Percentiles rank a stretch among this genome's conserved stretches.
These are phyloP conservation scores for Mimosa bimucronata DNA, from an alignment of 306 rosid species.

Conservation along the genomic window DNA sequence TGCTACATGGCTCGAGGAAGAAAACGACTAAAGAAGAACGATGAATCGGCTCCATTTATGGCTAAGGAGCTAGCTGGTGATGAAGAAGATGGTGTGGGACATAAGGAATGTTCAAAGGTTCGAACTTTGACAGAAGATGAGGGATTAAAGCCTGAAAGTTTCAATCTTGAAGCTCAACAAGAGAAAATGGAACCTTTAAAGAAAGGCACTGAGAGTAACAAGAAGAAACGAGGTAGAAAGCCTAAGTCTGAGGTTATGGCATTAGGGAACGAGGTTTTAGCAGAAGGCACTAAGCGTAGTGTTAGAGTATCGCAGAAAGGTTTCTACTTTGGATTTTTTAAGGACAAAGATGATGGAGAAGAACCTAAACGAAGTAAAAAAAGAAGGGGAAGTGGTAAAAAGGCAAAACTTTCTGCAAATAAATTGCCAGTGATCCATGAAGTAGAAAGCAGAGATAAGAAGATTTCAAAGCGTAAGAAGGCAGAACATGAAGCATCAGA, in stretches of 20 bases:
- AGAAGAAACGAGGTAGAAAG: conserved; percentile 29
- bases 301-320: neutral
- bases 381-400: neutral
- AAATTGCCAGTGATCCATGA: too few species aligned
- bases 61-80: neutral
- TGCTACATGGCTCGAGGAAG: neutral
- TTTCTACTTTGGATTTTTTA: too few species aligned
- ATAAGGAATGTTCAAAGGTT: neutral
- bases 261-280: neutral
- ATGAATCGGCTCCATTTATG: neutral
- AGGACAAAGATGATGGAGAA: neutral
- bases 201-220: neutral
- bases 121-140: neutral
- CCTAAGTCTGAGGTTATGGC: conserved; percentile 9
- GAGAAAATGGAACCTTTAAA: neutral
- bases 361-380: neutral
- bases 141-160: neutral
- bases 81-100: neutral
- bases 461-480: neutral
- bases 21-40: neutral
- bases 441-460: neutral
- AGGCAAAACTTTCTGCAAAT: neutral
- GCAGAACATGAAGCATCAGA: neutral
- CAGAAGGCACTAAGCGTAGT: neutral
- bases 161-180: neutral